Base-by-base conservation (phyloP, 768 basidiomycete species). In the Hydnomerulius pinastri region DNA sequence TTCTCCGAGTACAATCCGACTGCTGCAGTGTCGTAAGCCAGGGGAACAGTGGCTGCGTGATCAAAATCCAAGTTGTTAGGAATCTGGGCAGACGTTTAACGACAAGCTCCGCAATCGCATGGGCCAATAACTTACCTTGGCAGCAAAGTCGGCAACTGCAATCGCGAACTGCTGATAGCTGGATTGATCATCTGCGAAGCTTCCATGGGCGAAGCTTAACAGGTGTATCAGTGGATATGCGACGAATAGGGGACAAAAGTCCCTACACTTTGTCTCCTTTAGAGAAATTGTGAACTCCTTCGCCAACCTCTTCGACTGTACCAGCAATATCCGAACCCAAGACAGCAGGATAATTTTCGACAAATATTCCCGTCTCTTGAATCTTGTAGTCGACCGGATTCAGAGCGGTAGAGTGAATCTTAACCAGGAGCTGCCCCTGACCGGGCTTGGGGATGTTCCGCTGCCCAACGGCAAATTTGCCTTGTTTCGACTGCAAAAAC, bases 361-460 rank as follows among this genome's bases (percentile, higher is more conserved):
- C 48, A 37, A 72, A 66, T 0, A 54, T 18, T 11, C 70, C 73
- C 43, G 53, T 53, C 41, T 60, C 48, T 38, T 68, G 70, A 21
- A 74, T 56, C 57, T 68, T 68, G 12, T 73, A 79, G 61, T 73
- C 77, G 32, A 74, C 52, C 8, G 80, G 81, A 56, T 81, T 80
- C 9, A 82, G 68, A 2, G 68, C 75, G 4, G 64, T 58, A 0
- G 74, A 56, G 32, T 70, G 55, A 41, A 77, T 48, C 51, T 73
- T 71, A 48, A 80, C 65, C 44, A 80, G 65, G 12, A 79, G 42
- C 50, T 80, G 67, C 7, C 70, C 71, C 3, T 61, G 57, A 1
- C 70, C 68, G 0, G 77, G 76, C 33, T 55, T 64, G 11, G 69
- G 68, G 33, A 69, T 55, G 30, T 49, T 46, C 9, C 52, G 60